Evolutionary conservation across 257 asterid genomes (phyloP).

Genomic region (Catharanthus roseus): DNA sequence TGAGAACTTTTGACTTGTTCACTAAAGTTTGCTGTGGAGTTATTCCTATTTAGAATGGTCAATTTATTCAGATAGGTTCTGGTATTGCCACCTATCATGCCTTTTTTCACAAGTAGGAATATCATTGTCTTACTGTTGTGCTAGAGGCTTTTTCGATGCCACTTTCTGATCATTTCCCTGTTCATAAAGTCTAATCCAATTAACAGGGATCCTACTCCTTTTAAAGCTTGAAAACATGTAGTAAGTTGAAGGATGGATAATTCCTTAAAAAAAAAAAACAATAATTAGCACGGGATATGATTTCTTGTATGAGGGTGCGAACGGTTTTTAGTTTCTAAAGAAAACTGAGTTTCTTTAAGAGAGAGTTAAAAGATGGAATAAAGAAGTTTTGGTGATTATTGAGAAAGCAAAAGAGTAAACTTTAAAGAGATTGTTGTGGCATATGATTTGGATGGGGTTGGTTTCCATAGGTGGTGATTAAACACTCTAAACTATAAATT

Average conservation of each 20-base stretch:
- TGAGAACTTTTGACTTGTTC: not conserved
- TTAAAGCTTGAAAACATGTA: not conserved
- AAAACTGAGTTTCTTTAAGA: not conserved
- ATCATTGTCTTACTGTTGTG: not conserved
- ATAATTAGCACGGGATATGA: too few relatives aligned
- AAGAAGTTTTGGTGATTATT: not conserved
- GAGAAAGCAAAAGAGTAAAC: not conserved
- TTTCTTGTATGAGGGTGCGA: not conserved
- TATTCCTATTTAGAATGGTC: not conserved
- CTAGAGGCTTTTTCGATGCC: not conserved
- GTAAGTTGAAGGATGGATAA: too few relatives aligned
- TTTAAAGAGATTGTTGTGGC: not conserved
- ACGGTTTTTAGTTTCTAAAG: not conserved
- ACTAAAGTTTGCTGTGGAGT: not conserved
- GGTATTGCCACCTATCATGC: too few relatives aligned
- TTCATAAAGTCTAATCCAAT: not conserved
- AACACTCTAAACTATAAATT: not conserved
- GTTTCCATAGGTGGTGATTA: not conserved
- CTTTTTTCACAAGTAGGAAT: not conserved
- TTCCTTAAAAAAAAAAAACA: too few relatives aligned
- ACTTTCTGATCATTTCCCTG: not conserved
- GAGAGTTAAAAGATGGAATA: not conserved
- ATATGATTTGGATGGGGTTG: not conserved
- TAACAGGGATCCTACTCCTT: not conserved
- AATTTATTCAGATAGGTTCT: not conserved